Evolutionary conservation across 179 eudicot genomes (phyloP).

Genomic region (Silene noctiflora): DNA sequence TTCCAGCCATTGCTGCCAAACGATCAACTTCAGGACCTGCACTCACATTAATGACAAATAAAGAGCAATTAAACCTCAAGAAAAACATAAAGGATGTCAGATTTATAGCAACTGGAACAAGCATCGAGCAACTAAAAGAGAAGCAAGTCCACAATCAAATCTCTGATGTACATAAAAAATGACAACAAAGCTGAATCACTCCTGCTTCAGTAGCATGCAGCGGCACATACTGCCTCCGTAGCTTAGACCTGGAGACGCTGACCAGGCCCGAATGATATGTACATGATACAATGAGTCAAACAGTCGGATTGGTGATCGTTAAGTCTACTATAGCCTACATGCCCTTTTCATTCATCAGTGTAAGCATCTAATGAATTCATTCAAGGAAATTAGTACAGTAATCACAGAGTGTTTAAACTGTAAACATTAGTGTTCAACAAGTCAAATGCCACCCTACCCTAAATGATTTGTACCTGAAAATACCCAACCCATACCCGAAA

Average conservation of each 20-base stretch:
- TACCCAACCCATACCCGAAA: no score
- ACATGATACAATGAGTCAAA: no score
- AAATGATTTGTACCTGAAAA: no score
- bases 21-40: conserved; percentile 92
- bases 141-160: background rate
- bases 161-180: background rate
- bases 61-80: background rate
- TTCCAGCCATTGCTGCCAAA: conserved; percentile 94
- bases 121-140: background rate
- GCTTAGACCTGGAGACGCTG: no score
- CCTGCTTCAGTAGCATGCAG: no score
- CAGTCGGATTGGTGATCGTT: no score
- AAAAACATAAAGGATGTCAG: background rate
- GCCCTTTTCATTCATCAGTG: no score
- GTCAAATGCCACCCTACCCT: no score
- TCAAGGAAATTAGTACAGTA: background rate
- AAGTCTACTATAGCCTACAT: no score
- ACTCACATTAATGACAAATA: conserved; percentile 4
- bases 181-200: background rate
- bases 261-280: no score
- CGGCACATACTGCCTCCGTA: no score
- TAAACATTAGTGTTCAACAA: background rate
- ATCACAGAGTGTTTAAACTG: background rate
- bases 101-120: background rate
- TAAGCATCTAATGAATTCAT: no score